Base-by-base conservation (phyloP, 2,329 filamentous ascomycete species). In the Aspergillus sergii region DNA sequence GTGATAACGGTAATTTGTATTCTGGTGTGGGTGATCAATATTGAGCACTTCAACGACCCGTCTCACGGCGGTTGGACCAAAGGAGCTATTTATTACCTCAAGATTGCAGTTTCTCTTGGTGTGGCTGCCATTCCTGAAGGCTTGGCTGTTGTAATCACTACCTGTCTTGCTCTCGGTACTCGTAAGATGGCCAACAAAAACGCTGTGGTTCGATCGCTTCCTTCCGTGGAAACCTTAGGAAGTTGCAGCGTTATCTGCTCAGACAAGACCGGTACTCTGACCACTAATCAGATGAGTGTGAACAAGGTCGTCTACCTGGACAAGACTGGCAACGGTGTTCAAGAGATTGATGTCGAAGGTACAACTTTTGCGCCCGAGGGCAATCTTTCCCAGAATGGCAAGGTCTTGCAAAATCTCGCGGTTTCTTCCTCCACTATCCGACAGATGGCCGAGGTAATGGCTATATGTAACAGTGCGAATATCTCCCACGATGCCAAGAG, bases 201-300 rank as follows among this genome's bases (percentile, higher is more conserved):
- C 75, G 95, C 95, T 9, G 94, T 99, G 43, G 96, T 99, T 63
- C 89, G 96, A 79, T 97, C 93, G 76, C 83, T 99, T 71, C 95
- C 95, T 23, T 99, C 95, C 1, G 95, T 99, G 58, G 95, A 99
- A 81, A 99, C 95, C 14, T 86, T 99, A 59, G 95, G 95, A 76
- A 99, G 95, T 85, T 99, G 95, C 87, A 99, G 95, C 74, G 94
- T 99, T 62, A 97, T 99, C 77, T 99, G 96, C 84, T 99, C 96
- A 4, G 95, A 99, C 84, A 99, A 99, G 85, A 99, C 95, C 6
- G 96, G 95, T 71, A 99, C 95, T 56, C 82, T 99, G 76, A 99
- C 95, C 12, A 99, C 95, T 46, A 99, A 99, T 82, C 94, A 98
- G 81, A 99, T 99, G 95, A 98, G 95, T 75, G 95, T 97, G 61